Evolutionary conservation across 805 yeast species (phyloP), one percentile per base, ranked within the genome.

Genomic region (Candida montana): DNA sequence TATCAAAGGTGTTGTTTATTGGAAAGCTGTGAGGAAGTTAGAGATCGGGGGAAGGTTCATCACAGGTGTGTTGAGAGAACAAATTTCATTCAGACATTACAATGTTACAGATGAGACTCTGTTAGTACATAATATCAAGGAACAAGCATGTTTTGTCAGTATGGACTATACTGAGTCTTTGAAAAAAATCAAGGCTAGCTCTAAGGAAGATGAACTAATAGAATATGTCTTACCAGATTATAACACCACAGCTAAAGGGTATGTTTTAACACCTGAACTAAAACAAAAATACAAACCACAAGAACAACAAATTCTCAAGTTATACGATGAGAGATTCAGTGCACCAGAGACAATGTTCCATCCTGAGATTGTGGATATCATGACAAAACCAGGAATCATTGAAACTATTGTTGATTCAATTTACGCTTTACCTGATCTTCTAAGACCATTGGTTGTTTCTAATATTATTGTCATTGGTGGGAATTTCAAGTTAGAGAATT

Each of bases 71-170:
- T 62, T 95, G 39, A 72, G 89, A 48, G 98, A 93, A 56, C 71
- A 86, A 37, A 76, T 91, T 11, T 87, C 96, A 2, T 93, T 84
- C 57, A 71, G 97, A 40, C 93, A 93, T 65, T 93, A 90, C 60
- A 91, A 93, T 55, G 89, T 93, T 51, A 80, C 87, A 57, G 96
- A 93, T 46, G 99, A 95, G 61, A 82, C 95, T 0, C 68, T 84
- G 3, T 64, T 93, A 35, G 81, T 93, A 37, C 87, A 89, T 56
- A 80, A 83, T 36, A 84, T 95, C 50, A 93, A 93, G 55, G 96
- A 90, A 55, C 68, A 74, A 45, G 66, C 91, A 29, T 73, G 86
- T 59, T 79, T 76, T 67, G 76, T 86, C n/a, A 78, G 91, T 0
- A 47, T 51, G 17, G 77, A 84, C 52, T 86, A 79, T 52, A 64